phyloP scores from a whole-genome alignment of 768 basidiomycete species.

The Coprinopsis sp. region DNA sequence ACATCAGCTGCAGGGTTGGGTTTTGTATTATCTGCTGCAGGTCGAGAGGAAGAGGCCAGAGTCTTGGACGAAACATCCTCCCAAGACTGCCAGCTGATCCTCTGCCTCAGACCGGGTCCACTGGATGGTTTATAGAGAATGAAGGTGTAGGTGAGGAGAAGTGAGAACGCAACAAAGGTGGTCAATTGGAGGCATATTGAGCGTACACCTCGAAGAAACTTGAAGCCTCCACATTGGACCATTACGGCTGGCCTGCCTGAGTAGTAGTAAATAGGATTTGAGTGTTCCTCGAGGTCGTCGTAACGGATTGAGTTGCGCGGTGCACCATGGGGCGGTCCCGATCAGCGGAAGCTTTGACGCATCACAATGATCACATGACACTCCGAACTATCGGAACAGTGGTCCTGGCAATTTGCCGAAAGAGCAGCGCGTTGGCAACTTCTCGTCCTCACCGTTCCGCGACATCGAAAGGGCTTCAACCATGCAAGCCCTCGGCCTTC shows the following conservation, averaged over 20 bases:
- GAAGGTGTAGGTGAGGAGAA: constrained; percentile 71
- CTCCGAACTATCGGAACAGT: neutral
- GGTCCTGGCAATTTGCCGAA: constrained; percentile 7
- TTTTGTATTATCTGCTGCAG: constrained; percentile 11
- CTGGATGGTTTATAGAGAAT: constrained; percentile 75
- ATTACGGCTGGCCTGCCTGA: constrained; percentile 25
- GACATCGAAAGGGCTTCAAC: constrained; percentile 5
- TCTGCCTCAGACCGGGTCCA: constrained; percentile 66
- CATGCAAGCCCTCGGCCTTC: constrained; percentile 32
- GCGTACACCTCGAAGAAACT: constrained; percentile 47
- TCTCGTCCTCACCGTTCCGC: constrained; percentile 13
- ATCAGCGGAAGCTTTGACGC: neutral
- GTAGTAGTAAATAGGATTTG: constrained; percentile 14
- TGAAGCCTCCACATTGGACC: constrained; percentile 34
- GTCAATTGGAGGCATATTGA: constrained; percentile 56
- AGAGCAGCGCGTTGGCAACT: constrained; percentile 9
- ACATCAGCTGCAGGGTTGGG: constrained; percentile 5
- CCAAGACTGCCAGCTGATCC: constrained; percentile 89
- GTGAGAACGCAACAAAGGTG: constrained; percentile 61
- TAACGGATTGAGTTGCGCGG: neutral
- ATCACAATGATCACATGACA: neutral
- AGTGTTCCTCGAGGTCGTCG: constrained; percentile 1
- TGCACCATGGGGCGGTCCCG: too few species aligned
- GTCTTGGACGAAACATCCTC: constrained; percentile 48
- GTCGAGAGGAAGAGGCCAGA: constrained; percentile 9